These are phyloP conservation scores for Niebla homalea DNA, from an alignment of 495 filamentous ascomycete genomes.

Conservation along the genomic window DNA sequence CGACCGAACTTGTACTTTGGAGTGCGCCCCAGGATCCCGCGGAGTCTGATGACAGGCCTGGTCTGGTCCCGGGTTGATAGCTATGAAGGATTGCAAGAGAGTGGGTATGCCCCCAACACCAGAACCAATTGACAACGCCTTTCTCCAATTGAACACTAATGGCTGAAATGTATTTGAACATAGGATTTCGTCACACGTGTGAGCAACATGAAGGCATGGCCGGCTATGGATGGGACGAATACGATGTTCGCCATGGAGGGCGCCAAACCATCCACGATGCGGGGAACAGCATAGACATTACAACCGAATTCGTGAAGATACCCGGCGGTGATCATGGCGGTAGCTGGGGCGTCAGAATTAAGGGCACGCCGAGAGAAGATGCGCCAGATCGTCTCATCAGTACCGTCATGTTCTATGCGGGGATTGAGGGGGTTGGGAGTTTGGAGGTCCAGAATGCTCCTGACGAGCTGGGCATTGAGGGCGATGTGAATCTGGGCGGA, in stretches of 20 bases:
- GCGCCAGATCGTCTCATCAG: slow-evolving; percentile 52
- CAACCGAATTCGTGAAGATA: slow-evolving; percentile 85
- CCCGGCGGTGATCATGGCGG: slow-evolving; percentile 80
- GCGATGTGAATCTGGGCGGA: slow-evolving; percentile 63
- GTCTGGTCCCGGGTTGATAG: slow-evolving; percentile 86
- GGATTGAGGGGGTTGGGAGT: slow-evolving; percentile 62
- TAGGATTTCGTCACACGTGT: slow-evolving; percentile 86
- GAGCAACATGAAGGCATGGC: slow-evolving; percentile 91
- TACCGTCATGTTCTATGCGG: slow-evolving; percentile 66
- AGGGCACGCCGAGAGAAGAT: slow-evolving; percentile 64
- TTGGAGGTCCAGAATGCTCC: slow-evolving; percentile 43
- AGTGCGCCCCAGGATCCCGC: slow-evolving; percentile 72
- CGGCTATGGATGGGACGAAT: slow-evolving; percentile 95
- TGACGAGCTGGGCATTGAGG: slow-evolving; percentile 49
- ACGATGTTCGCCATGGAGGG: slow-evolving; percentile 77
- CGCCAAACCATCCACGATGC: slow-evolving; percentile 80
- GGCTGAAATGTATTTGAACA: neutral
- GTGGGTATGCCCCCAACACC: slow-evolving; percentile 36
- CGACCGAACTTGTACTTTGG: slow-evolving; percentile 94
- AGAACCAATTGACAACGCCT: neutral
- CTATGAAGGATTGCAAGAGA: slow-evolving; percentile 61
- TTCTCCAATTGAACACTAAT: neutral
- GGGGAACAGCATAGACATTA: slow-evolving; percentile 76
- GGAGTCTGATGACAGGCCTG: slow-evolving; percentile 70
- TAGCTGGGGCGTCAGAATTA: slow-evolving; percentile 81